A percentile compares a stretch with the other conserved stretches of the same genome.
Conservation (phyloP, 495 filamentous ascomycete species). For the Aspergillus mulundensis region DNA sequence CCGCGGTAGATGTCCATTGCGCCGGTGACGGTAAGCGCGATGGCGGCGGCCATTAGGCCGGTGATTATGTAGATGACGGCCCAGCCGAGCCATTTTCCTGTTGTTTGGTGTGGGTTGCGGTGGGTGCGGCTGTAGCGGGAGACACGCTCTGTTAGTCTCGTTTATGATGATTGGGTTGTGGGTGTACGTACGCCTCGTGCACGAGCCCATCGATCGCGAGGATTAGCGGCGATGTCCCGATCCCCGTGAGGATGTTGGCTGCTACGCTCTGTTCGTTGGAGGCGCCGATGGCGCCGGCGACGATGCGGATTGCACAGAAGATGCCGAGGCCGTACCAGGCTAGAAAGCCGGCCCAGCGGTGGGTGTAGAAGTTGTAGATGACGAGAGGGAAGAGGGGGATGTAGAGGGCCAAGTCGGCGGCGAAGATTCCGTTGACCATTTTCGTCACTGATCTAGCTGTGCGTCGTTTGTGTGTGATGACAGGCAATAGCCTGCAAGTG, state of each 20-base stretch:
- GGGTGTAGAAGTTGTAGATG: conserved; percentile 29
- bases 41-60: conserved; percentile 14
- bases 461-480: too few species aligned
- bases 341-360: conserved; percentile 31
- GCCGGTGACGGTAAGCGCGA: conserved; percentile 7
- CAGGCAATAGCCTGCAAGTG: too few species aligned
- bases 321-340: conserved; percentile 36
- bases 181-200: conserved; percentile 35
- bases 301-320: conserved; percentile 35
- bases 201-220: conserved; percentile 33
- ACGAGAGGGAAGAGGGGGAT: conserved; percentile 23
- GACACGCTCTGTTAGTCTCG: too few species aligned
- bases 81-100: conserved; percentile 24
- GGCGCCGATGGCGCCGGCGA: conserved; percentile 31
- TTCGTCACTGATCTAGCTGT: background rate
- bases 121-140: conserved; percentile 11
- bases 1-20: conserved; percentile 13
- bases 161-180: background rate
- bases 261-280: conserved; percentile 17
- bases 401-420: conserved; percentile 36
- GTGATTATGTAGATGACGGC: conserved; percentile 17
- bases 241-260: conserved; percentile 33
- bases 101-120: conserved; percentile 14
- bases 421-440: conserved; percentile 24
- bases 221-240: conserved; percentile 44